Evolutionary conservation across 371 early-diverging fungal genomes (phyloP).

Genomic region (Actinomortierella wolfii): DNA sequence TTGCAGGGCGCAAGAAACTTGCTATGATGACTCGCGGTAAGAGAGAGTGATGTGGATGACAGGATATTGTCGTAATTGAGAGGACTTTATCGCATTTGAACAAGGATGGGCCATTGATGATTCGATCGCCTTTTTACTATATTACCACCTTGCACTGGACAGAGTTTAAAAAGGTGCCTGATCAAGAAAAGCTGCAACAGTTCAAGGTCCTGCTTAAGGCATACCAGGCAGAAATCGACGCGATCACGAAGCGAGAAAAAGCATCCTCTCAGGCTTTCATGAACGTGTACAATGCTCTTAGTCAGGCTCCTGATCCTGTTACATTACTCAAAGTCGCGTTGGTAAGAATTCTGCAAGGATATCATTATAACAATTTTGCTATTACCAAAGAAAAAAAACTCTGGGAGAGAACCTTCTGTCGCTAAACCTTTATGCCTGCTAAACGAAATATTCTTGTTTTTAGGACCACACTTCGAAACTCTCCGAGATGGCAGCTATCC

Average conservation of each 20-base stretch:
- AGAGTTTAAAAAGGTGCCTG: constrained; percentile 82
- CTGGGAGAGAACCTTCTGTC: neutral
- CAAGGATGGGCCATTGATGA: neutral
- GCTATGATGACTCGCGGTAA: constrained; percentile 90
- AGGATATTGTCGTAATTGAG: neutral
- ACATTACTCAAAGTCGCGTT: constrained; percentile 36
- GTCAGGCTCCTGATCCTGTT: constrained; percentile 88
- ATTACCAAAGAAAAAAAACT: neutral
- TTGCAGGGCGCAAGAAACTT: constrained; percentile 75
- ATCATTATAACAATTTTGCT: too few relatives aligned
- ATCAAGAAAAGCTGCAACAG: constrained; percentile 76
- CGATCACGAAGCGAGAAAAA: constrained; percentile 83
- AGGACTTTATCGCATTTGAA: neutral
- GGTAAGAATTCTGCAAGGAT: too few relatives aligned
- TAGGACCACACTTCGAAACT: constrained; percentile 68
- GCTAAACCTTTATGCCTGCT: neutral
- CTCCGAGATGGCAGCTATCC: constrained; percentile 51
- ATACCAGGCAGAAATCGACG: constrained; percentile 92
- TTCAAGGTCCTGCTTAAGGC: constrained; percentile 79
- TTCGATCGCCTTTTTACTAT: neutral
- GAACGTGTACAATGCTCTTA: constrained; percentile 76
- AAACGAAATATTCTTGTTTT: neutral
- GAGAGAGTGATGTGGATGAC: neutral
- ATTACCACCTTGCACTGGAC: neutral
- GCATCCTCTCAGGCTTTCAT: constrained; percentile 84